Evolutionary conservation across 1,284 basidiomycete genomes (phyloP), one percentile per base, ranked within the genome.

Genomic region (Coniophora puteana): DNA sequence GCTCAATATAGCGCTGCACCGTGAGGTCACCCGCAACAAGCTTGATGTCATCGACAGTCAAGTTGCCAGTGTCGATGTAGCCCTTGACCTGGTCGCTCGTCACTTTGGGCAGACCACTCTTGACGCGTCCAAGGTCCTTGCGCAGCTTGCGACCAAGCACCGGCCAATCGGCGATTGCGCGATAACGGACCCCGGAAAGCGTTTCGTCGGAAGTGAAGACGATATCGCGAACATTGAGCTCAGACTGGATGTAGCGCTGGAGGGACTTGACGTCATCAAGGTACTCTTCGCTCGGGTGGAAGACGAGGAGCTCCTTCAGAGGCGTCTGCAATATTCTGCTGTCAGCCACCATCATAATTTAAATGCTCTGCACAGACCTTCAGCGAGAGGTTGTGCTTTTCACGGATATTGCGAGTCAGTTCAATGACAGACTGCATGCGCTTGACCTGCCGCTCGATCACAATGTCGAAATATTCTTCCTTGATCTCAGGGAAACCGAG

Each of bases 401-500:
- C 94, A 44, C 96, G 87, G 52, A 98, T 77, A 50, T 86, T 85
- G 51, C 96, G 82, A 14, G 88, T 87, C 47, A 99, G 71, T 48
- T 98, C 93, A 50, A 99, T 97, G 58, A 99, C 89, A 11, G 83
- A 75, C 65, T 97, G 93, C 83, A 99, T 92, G 20, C 93, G 83
- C 67, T 89, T 81, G 35, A 99, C 92, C 66, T 95, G 89, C 40
- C 94, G 82, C 70, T 98, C 93, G 52, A 99, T 96, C 55, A 86
- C 87, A n/a, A 76, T 80, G 65, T 99, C 93, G 61, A 97, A 93
- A 71, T 98, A 99, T 55, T 95, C 93, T 51, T 89, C 81, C 60
- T 93, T 93, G 43, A 94, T 88, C 38, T 85, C 76, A 0, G 96
- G 96, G 84, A 97, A 98, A 36, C 82, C 77, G 46, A 99, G 65